Conservation (phyloP, 2,329 filamentous ascomycete genomes). For the Pseudogymnoascus pannorum region DNA sequence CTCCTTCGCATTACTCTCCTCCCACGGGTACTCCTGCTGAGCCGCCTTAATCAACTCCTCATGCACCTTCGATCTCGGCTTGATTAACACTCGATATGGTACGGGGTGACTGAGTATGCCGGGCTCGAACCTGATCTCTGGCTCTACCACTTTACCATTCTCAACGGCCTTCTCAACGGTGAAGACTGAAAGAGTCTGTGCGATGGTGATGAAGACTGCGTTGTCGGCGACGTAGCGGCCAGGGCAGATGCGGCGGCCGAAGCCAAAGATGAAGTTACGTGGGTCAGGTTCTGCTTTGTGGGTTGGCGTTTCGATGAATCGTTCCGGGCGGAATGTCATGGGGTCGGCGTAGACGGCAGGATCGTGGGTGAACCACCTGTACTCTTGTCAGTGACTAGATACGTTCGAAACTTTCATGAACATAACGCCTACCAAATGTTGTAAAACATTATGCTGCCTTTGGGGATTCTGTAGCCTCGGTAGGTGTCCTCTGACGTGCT, state of each 20-base stretch:
- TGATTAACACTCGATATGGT: constrained; percentile 30
- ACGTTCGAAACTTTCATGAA: background rate
- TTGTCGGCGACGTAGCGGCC: constrained; percentile 12
- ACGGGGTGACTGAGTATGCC: constrained; percentile 34
- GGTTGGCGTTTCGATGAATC: constrained; percentile 15
- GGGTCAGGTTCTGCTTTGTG: constrained; percentile 34
- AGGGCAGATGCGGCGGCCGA: constrained; percentile 19
- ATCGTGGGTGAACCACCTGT: constrained; percentile 22
- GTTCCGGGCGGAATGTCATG: constrained; percentile 35
- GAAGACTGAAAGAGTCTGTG: constrained; percentile 41
- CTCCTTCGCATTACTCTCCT: constrained; percentile 31
- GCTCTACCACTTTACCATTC: constrained; percentile 32
- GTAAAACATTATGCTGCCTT: constrained; percentile 34
- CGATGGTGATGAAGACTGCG: constrained; percentile 26
- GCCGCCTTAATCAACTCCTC: constrained; percentile 28
- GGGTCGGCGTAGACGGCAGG: constrained; percentile 33
- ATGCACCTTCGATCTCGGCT: constrained; percentile 29
- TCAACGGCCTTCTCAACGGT: constrained; percentile 32
- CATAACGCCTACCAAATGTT: constrained; percentile 15
- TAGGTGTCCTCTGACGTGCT: constrained; percentile 47
- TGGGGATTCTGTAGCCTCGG: constrained; percentile 47
- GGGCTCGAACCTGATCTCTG: constrained; percentile 25
- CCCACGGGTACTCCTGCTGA: constrained; percentile 33
- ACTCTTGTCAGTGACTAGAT: constrained; percentile 1
- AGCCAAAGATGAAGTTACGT: constrained; percentile 10